Evolutionary conservation across 768 basidiomycete genomes (phyloP).

Genomic region (Lyophyllum decastes): DNA sequence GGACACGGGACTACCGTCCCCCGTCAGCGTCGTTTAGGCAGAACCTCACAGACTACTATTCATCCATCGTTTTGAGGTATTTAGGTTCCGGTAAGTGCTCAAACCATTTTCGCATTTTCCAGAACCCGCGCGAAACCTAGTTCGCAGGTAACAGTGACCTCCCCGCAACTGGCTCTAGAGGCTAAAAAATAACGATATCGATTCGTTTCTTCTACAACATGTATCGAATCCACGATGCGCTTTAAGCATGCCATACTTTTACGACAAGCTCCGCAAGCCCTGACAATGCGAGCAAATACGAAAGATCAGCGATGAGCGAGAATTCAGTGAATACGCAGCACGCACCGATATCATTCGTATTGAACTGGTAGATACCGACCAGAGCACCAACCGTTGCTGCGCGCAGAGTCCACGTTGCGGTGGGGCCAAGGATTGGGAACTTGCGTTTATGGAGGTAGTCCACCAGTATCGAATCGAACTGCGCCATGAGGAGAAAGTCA

Average conservation of each 20-base stretch:
- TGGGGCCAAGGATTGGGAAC: conserved; percentile 78
- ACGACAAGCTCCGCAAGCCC: conserved; percentile 86
- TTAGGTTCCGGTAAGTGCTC: too few relatives aligned
- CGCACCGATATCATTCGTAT: conserved; percentile 97
- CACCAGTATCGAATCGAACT: conserved; percentile 78
- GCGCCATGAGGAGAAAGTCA: conserved; percentile 35
- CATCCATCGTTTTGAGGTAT: too few relatives aligned
- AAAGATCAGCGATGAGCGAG: background rate
- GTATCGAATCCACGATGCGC: background rate
- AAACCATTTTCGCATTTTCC: too few relatives aligned
- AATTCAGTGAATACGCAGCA: conserved; percentile 13
- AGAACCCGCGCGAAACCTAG: too few relatives aligned
- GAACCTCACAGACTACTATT: too few relatives aligned
- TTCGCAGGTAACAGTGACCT: too few relatives aligned
- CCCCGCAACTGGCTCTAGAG: too few relatives aligned
- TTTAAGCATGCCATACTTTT: conserved; percentile 80
- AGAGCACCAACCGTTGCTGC: conserved; percentile 77
- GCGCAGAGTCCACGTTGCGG: conserved; percentile 76
- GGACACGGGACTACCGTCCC: too few relatives aligned
- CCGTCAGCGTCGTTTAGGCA: too few relatives aligned
- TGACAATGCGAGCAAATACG: conserved; percentile 26
- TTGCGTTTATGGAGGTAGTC: conserved; percentile 96
- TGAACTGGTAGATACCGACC: conserved; percentile 95
- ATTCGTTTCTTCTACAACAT: conserved; percentile 10
- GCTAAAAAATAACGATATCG: background rate